Evolutionary conservation across 371 early-diverging fungal genomes (phyloP).

Genomic region (Batkoa obscura): DNA sequence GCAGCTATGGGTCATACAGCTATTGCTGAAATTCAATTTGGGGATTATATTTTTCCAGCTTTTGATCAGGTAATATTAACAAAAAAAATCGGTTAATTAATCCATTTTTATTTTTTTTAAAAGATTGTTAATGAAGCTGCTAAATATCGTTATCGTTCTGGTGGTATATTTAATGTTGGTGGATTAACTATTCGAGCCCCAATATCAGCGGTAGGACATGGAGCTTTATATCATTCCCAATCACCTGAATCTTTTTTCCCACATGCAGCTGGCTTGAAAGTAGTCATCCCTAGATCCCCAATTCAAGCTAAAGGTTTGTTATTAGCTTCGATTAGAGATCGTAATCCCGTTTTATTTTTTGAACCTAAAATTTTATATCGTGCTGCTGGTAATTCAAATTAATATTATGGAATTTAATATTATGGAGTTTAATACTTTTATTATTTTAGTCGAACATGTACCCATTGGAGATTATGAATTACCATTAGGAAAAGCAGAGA

Average conservation of each 20-base stretch:
- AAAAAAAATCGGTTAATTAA: background rate
- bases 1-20: constrained; percentile 92
- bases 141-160: constrained; percentile 91
- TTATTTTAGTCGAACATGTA: constrained; percentile 68
- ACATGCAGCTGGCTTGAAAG: constrained; percentile 84
- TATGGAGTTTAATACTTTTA: background rate
- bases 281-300: constrained; percentile 85
- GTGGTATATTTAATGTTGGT: constrained; percentile 78
- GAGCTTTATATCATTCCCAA: constrained; percentile 93
- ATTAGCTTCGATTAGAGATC: constrained; percentile 78
- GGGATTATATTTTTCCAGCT: constrained; percentile 94
- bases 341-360: constrained; percentile 87
- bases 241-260: constrained; percentile 91
- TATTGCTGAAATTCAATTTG: constrained; percentile 97
- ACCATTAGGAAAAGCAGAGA: constrained; percentile 86
- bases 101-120: background rate
- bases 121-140: constrained; percentile 93
- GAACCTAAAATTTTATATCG: constrained; percentile 96
- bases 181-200: constrained; percentile 87
- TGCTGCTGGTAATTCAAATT: constrained; percentile 40
- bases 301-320: constrained; percentile 94
- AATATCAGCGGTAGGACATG: constrained; percentile 92
- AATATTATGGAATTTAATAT: background rate
- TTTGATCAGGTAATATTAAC: constrained; percentile 68
- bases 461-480: constrained; percentile 83